These are phyloP conservation scores for Suillus tomentosus DNA, from an alignment of 768 basidiomycete genomes.

Conservation along the genomic window DNA sequence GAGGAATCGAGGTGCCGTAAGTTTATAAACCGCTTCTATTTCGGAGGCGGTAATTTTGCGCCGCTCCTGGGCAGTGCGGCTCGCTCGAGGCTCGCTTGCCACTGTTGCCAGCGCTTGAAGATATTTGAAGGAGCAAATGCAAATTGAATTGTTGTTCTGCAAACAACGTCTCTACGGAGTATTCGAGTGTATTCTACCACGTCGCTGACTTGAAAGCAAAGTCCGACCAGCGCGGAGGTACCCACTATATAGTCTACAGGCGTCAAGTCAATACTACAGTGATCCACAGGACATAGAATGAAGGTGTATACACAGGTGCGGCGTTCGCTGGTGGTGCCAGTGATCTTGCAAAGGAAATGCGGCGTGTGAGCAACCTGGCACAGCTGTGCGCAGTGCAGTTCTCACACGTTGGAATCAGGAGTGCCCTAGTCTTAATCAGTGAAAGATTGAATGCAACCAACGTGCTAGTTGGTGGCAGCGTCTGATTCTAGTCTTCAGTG, in stretches of 20 bases:
- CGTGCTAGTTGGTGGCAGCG: not conserved
- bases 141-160: not conserved
- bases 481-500: slow-evolving; percentile 37
- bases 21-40: slow-evolving; percentile 1
- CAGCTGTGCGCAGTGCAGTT: not conserved
- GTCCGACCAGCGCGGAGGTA: slow-evolving; percentile 1
- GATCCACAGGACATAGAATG: not conserved
- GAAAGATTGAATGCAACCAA: not conserved
- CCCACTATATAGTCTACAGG: not conserved
- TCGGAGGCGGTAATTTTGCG: not conserved
- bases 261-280: not conserved
- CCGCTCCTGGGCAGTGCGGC: not conserved
- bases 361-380: not conserved
- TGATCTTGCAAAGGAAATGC: not conserved
- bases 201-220: not conserved
- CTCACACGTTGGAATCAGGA: not conserved
- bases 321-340: not conserved
- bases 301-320: not conserved
- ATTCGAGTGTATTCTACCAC: not conserved
- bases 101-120: not conserved
- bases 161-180: not conserved
- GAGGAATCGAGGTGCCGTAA: not conserved
- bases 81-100: not conserved
- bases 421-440: not conserved
- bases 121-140: not conserved